Percentiles rank a stretch among this genome's conserved stretches.
Evolutionary conservation across 2,329 filamentous ascomycete genomes (phyloP).

Genomic region (Atkinsonella hypoxylon): DNA sequence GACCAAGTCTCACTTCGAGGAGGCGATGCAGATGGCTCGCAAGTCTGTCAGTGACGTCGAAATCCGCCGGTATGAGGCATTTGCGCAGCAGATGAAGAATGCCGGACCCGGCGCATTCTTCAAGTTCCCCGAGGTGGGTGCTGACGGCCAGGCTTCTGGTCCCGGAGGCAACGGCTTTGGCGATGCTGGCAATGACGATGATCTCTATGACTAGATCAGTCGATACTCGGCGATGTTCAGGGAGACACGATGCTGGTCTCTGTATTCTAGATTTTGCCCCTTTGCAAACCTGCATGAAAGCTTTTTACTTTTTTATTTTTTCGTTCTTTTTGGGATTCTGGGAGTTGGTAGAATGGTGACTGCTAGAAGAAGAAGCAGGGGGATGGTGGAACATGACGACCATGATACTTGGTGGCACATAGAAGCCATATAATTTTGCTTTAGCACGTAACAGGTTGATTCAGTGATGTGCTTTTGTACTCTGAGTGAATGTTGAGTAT

Average conservation of each 20-base stretch:
- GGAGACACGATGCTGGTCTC: slow-evolving; percentile 12
- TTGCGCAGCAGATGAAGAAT: slow-evolving; percentile 99
- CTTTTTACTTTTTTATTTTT: slow-evolving; percentile 1
- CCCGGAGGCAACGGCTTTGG: slow-evolving; percentile 57
- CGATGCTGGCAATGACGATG: slow-evolving; percentile 85
- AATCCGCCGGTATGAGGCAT: slow-evolving; percentile 96
- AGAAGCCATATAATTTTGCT: slow-evolving; percentile 3
- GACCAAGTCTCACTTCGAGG: slow-evolving; percentile 94
- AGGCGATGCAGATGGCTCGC: slow-evolving; percentile 92
- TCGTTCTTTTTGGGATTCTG: slow-evolving; percentile 16
- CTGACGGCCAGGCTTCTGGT: slow-evolving; percentile 50
- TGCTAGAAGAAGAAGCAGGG: slow-evolving; percentile 5
- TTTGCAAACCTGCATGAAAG: slow-evolving; percentile 21
- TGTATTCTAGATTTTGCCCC: slow-evolving; percentile 37
- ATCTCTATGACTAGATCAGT: slow-evolving; percentile 79
- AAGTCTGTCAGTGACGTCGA: slow-evolving; percentile 93
- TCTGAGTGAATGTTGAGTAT: background rate
- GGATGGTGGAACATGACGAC: slow-evolving; percentile 1
- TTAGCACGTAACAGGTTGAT: background rate
- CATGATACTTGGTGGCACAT: slow-evolving; percentile 4
- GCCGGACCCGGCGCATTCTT: slow-evolving; percentile 91
- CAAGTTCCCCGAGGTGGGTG: slow-evolving; percentile 76
- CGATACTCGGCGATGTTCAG: slow-evolving; percentile 9
- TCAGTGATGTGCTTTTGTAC: background rate
- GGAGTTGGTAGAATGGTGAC: slow-evolving; percentile 26